These are phyloP conservation scores for Gypsophila paniculata DNA, from an alignment of 179 eudicot species.

Conservation along the genomic window DNA sequence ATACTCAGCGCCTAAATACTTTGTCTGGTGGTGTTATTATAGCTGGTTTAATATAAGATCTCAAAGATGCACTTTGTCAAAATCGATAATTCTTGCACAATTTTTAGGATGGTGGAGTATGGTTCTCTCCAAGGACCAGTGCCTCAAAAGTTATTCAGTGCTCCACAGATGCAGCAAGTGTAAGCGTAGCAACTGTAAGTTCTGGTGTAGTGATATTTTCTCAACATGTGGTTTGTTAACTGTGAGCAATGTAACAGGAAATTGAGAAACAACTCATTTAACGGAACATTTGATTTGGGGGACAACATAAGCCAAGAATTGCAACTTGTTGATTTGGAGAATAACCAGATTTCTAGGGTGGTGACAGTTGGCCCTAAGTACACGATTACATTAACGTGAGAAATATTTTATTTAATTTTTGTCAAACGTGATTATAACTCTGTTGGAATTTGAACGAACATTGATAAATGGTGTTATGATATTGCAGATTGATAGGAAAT, in stretches of 20 bases:
- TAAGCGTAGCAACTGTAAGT: conserved; percentile 33
- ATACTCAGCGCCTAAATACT: background rate
- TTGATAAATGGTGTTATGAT: background rate
- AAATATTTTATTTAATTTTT: conserved; percentile 8
- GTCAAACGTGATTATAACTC: background rate
- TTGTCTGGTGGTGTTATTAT: background rate
- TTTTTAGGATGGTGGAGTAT: conserved; percentile 57
- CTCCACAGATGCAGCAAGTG: conserved; percentile 78
- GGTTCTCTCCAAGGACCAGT: conserved; percentile 66
- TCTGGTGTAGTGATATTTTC: background rate
- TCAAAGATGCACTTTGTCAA: background rate
- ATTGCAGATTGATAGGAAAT: conserved; percentile 63
- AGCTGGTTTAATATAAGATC: background rate
- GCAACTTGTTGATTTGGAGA: conserved; percentile 69
- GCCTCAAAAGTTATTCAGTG: conserved; percentile 56
- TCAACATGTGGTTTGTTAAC: background rate
- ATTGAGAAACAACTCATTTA: conserved; percentile 63
- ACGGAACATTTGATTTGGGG: conserved; percentile 58
- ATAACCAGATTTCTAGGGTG: conserved; percentile 59
- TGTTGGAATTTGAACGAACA: background rate
- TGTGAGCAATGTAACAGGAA: conserved; percentile 46
- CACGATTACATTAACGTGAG: conserved; percentile 65
- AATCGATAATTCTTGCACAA: background rate
- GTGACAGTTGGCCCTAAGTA: conserved; percentile 60
- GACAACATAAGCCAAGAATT: conserved; percentile 50